Conservation (phyloP, 495 filamentous ascomycete genomes). For the Extremus antarcticus region DNA sequence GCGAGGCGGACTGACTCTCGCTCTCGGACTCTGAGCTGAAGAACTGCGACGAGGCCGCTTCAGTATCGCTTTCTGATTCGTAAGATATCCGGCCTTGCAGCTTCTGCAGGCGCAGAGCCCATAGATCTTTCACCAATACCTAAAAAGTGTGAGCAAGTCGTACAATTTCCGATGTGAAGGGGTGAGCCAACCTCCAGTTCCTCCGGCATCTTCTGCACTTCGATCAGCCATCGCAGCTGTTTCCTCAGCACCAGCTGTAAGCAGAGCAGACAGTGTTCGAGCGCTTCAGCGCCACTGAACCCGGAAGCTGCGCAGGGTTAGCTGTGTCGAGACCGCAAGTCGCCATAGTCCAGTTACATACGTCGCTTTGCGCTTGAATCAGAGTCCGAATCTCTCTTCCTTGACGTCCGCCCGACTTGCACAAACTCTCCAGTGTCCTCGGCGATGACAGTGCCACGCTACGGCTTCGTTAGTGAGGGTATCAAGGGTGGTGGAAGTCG, state of each 20-base stretch:
- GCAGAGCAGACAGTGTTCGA: constrained; percentile 68
- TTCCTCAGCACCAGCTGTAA: constrained; percentile 78
- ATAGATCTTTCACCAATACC: constrained; percentile 55
- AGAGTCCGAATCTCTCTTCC: constrained; percentile 36
- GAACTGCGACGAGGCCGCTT: constrained; percentile 16
- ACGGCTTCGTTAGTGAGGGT: background rate
- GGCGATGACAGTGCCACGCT: constrained; percentile 35
- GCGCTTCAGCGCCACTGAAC: constrained; percentile 48
- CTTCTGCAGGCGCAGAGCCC: constrained; percentile 51
- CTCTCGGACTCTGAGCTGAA: constrained; percentile 44
- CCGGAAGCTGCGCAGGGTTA: background rate
- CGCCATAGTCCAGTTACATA: constrained; percentile 22
- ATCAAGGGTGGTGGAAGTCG: background rate
- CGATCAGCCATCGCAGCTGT: constrained; percentile 54
- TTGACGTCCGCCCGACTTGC: constrained; percentile 47
- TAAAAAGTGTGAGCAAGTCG: constrained; percentile 6
- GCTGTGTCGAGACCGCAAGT: background rate
- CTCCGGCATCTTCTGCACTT: constrained; percentile 48
- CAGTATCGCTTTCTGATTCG: constrained; percentile 14
- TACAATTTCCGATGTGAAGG: background rate
- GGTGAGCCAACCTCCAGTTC: constrained; percentile 46
- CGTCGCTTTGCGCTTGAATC: constrained; percentile 29
- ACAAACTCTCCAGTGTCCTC: constrained; percentile 70
- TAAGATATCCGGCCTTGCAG: constrained; percentile 31
- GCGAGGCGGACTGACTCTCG: constrained; percentile 9